Base-by-base conservation (phyloP, 805 yeast species). In the Yamadazyma scolyti region DNA sequence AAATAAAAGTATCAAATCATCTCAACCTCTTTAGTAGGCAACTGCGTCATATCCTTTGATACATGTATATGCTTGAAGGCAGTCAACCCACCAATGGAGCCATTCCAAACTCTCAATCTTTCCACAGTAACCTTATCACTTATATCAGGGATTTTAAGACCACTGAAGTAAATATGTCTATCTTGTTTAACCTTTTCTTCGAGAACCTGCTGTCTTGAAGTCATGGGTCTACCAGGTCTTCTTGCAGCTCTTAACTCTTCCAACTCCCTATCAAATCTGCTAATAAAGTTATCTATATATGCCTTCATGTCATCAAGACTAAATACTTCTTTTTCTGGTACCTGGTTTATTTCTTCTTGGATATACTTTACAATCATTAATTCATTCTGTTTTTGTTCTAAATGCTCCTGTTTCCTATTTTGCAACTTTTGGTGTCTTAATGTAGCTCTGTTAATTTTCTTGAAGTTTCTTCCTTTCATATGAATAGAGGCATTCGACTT, bases 401-500 rank as follows among this genome's bases (percentile, higher is more conserved):
- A 56, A 44, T 75, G 76, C 30, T 67, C 68, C 14, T 68, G 55
- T 50, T 82, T 84, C 52, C 73, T 76, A 30, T 67, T 66, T 21
- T 68, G 73, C 30, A 90, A 58, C 53, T 83, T 85, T 29, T 68
- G 70, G 41, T 89, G 94, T 56, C 98, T 74, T 26, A 87, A 60
- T 2, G 95, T 77, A n/a, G 97, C 97, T 41, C 93, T 68, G 34
- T 80, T 80, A 30, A 90, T 62, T 52, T 82, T 86, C 56, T 82
- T 82, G 56, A 87, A 82, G 56, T 88, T 90, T 32, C 96, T 73
- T 7, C 97, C 96, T 49, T 80, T 82, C 14, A 95, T 93, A 53
- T 90, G 97, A 44, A 83, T 62, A 22, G 73, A 65, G 25, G 73
- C 75, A 23, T 72, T 75, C 37, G 75, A 63, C 46, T 71, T 71